These are phyloP conservation scores for Nepenthes gracilis DNA, from an alignment of 148 eudicot species.

Conservation along the genomic window DNA sequence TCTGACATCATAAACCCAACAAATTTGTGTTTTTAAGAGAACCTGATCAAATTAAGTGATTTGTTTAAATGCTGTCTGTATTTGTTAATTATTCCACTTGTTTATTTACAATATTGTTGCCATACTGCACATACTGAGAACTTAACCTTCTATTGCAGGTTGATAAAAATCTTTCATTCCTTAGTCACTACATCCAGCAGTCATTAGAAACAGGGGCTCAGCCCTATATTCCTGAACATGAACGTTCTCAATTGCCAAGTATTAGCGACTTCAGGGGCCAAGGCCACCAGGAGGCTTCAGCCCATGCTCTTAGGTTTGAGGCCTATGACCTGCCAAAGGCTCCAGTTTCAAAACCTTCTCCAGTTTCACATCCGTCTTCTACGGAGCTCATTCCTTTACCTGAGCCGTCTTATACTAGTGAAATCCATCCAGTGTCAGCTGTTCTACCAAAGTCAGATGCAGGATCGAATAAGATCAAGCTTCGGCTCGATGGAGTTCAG, in stretches of 20 bases:
- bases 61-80: no score
- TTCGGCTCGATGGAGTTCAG: conserved; percentile 90
- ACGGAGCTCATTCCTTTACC: conserved; percentile 66
- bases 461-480: conserved; percentile 54
- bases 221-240: conserved; percentile 76
- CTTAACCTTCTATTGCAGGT: conserved; percentile 39
- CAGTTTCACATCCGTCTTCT: conserved; percentile 35
- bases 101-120: no score
- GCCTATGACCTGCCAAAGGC: conserved; percentile 93
- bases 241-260: conserved; percentile 45
- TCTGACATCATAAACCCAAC: no score
- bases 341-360: conserved; percentile 24
- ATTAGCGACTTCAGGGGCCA: conserved; percentile 41
- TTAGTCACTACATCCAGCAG: conserved; percentile 53
- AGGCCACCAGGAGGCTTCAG: conserved; percentile 42
- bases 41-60: no score
- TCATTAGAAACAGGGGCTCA: conserved; percentile 78
- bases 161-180: conserved; percentile 65
- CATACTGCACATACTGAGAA: no score
- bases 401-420: conserved; percentile 41
- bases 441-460: conserved; percentile 28
- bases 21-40: no score
- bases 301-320: conserved; percentile 84
- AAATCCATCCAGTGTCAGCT: conserved; percentile 25
- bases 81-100: no score